Base-by-base conservation (phyloP, 202 grass and related monocot genomes). In the Alloteropsis angusta region DNA sequence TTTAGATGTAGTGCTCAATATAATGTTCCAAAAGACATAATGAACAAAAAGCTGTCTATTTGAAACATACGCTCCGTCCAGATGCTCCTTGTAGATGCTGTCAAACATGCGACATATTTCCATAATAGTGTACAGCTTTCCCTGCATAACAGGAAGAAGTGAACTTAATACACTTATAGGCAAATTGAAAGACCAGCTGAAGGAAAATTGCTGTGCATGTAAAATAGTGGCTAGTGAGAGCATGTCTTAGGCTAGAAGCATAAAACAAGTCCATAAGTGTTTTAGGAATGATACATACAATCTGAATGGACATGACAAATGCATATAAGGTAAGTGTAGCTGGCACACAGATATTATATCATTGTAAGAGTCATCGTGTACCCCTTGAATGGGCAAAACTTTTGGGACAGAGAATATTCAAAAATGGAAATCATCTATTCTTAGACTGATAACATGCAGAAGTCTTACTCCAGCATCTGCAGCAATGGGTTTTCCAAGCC, bases 61-160 rank as follows among this genome's bases (percentile, higher is more conserved):
- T 59, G 43, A 72, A 55, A 85, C 90, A 59, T 93, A 97, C 90
- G 84, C 81, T 80, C 93, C 90, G 86, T 97, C 93, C 59, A 97
- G 84, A 72, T 97, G 93, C 43, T 97, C 93, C 61, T 97, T 97
- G 86, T 97, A 97, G 76, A 93, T 84, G 62, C 82, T 70, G 82
- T 97, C 93, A 89, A 93, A 97, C 75, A 90, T 87, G 72, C 93
- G 90, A 44, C 90, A 97, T 84, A 97, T 97, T 81, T 97, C 93
- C 90, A 93, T 97, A 81, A 97, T 97, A 4, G 88, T 81, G 84
- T 93, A 97, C 64, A 97, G 71, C 67, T 97, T 97, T 60, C 93
- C 93, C 93, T 97, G 86, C 17, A 91, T 60, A 69, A 52, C 16
- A 63, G 55, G 39, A 36, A 72, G 41, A 44, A 76, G 47, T 26